phyloP scores from a whole-genome alignment of 2,329 filamentous ascomycete species.

The Pseudogymnoascus sp. region DNA sequence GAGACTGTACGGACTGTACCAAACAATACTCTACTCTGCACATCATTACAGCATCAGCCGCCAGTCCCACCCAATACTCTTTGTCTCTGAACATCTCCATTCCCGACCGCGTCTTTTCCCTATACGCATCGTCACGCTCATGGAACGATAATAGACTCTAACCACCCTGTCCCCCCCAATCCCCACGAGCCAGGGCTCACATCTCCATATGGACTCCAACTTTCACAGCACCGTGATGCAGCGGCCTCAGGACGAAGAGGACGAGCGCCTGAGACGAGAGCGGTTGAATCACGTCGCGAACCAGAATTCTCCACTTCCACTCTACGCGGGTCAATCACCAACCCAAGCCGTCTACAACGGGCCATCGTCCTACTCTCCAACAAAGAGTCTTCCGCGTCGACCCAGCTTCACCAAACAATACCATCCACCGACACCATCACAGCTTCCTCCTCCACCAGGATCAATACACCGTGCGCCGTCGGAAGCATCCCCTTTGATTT shows the following conservation, averaged over 20 bases:
- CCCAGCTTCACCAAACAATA: slow-evolving; percentile 27
- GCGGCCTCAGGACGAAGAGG: slow-evolving; percentile 19
- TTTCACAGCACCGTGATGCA: slow-evolving; percentile 28
- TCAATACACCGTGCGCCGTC: slow-evolving; percentile 23
- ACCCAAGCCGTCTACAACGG: slow-evolving; percentile 23
- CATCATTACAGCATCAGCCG: background rate
- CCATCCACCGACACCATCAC: slow-evolving; percentile 21
- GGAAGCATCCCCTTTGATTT: slow-evolving; percentile 22
- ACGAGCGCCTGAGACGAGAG: slow-evolving; percentile 21
- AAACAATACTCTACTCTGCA: background rate
- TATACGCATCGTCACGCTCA: slow-evolving; percentile 1
- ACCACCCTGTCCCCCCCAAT: slow-evolving; percentile 8
- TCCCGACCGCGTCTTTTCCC: background rate
- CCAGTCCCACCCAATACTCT: background rate
- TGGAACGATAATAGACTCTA: slow-evolving; percentile 4
- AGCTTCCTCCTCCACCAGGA: slow-evolving; percentile 20
- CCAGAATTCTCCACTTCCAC: slow-evolving; percentile 22
- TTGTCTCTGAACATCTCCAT: background rate
- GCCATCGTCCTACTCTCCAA: slow-evolving; percentile 21
- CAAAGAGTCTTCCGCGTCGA: slow-evolving; percentile 24
- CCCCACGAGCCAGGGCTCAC: slow-evolving; percentile 8
- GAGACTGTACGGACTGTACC: background rate
- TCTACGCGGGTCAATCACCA: slow-evolving; percentile 20
- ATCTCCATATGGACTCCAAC: slow-evolving; percentile 21
- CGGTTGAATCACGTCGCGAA: slow-evolving; percentile 25